These are phyloP conservation scores for Clarireedia monteithiana DNA, from an alignment of 2,329 filamentous ascomycete genomes.

Conservation along the genomic window DNA sequence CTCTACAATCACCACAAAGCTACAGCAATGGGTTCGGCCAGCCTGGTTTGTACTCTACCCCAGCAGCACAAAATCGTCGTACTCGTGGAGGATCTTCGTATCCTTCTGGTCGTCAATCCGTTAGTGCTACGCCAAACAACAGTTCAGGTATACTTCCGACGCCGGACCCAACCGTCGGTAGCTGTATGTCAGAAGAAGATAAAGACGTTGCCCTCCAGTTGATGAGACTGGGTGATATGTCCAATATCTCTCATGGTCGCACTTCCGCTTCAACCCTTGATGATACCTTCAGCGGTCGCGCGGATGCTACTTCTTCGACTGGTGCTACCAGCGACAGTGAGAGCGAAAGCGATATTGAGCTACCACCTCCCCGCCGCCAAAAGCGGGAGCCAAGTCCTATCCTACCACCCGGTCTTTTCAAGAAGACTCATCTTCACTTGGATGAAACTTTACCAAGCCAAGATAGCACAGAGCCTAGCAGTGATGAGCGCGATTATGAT, in stretches of 20 bases:
- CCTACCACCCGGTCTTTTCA: constrained; percentile 36
- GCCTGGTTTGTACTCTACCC: constrained; percentile 54
- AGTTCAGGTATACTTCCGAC: constrained; percentile 69
- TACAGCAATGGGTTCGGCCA: constrained; percentile 51
- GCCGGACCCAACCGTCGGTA: constrained; percentile 93
- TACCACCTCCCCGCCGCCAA: constrained; percentile 50
- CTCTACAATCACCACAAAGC: constrained; percentile 77
- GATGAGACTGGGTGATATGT: constrained; percentile 90
- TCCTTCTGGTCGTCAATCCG: constrained; percentile 33
- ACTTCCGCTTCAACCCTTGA: constrained; percentile 90
- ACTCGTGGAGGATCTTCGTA: constrained; percentile 57
- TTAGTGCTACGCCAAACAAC: constrained; percentile 35
- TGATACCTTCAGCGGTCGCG: constrained; percentile 85
- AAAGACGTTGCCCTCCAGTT: constrained; percentile 92
- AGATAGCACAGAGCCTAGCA: constrained; percentile 52
- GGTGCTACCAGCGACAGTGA: constrained; percentile 76
- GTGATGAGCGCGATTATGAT: constrained; percentile 50
- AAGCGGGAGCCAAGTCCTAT: constrained; percentile 48
- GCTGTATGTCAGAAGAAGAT: constrained; percentile 91
- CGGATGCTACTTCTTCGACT: constrained; percentile 76
- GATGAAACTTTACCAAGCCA: constrained; percentile 47
- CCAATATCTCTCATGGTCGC: constrained; percentile 85
- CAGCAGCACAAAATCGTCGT: constrained; percentile 56
- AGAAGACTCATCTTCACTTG: constrained; percentile 39
- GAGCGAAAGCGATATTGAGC: constrained; percentile 56